Conservation (phyloP, 2,329 filamentous ascomycete species). For the Venturia nashicola region DNA sequence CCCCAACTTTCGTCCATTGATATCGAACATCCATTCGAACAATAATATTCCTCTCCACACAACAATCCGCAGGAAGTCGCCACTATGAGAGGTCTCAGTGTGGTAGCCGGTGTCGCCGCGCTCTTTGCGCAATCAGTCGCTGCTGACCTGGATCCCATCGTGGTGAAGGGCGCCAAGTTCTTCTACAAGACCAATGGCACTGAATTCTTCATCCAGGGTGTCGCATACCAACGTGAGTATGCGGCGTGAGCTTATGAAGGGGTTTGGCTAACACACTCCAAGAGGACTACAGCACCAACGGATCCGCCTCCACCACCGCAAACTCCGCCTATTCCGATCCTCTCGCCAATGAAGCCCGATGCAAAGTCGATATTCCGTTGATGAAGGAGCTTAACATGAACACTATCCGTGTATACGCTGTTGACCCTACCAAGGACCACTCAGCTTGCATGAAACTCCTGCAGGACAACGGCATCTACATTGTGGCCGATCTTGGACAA, state of each 20-base stretch:
- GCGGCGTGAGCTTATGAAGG: neutral
- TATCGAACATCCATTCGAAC: neutral
- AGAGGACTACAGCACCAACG: conserved; percentile 47
- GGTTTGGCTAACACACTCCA: conserved; percentile 17
- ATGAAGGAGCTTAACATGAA: conserved; percentile 74
- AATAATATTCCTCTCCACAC: neutral
- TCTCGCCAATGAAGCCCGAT: conserved; percentile 56
- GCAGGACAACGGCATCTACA: conserved; percentile 79
- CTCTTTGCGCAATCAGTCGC: conserved; percentile 37
- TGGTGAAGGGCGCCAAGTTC: conserved; percentile 75
- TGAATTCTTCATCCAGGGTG: conserved; percentile 51
- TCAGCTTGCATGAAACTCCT: conserved; percentile 73
- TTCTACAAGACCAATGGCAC: conserved; percentile 75
- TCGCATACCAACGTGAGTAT: conserved; percentile 69
- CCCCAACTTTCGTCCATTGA: neutral
- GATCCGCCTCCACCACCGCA: conserved; percentile 41
- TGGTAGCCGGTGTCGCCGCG: conserved; percentile 2
- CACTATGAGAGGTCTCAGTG: conserved; percentile 3
- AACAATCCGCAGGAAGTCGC: neutral
- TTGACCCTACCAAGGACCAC: conserved; percentile 72
- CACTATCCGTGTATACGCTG: conserved; percentile 87
- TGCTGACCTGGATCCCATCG: conserved; percentile 50
- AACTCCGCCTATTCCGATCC: conserved; percentile 63
- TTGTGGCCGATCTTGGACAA: conserved; percentile 81
- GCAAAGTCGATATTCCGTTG: conserved; percentile 76